These are phyloP conservation scores for Favolaschia claudopus DNA, from an alignment of 768 basidiomycete genomes.

Conservation along the genomic window DNA sequence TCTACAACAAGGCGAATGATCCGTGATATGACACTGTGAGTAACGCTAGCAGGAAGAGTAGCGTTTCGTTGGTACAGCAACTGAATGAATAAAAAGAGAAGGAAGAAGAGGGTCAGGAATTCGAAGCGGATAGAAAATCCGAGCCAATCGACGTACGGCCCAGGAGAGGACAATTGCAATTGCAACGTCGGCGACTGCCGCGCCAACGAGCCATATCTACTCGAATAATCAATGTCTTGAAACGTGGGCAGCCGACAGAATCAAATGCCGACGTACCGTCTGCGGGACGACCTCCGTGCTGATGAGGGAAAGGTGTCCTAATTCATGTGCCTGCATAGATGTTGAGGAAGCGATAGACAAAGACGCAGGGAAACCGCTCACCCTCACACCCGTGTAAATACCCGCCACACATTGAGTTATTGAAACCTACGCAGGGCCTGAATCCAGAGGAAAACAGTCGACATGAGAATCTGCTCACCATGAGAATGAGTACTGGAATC, in stretches of 20 bases:
- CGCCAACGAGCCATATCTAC: slow-evolving; percentile 24
- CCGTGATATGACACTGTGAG: slow-evolving; percentile 13
- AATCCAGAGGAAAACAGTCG: not conserved
- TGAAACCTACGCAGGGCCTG: slow-evolving; percentile 15
- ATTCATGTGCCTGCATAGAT: slow-evolving; percentile 13
- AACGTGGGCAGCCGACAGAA: not conserved
- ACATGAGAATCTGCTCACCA: slow-evolving; percentile 7
- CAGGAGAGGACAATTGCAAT: slow-evolving; percentile 21
- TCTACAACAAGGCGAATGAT: slow-evolving; percentile 24
- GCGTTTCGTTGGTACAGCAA: slow-evolving; percentile 1
- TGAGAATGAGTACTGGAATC: slow-evolving; percentile 17
- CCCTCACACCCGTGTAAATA: slow-evolving; percentile 16
- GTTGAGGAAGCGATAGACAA: not conserved
- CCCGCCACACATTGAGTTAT: slow-evolving; percentile 14
- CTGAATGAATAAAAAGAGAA: not conserved
- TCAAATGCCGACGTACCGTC: slow-evolving; percentile 8
- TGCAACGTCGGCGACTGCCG: slow-evolving; percentile 20
- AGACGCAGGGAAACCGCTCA: not conserved
- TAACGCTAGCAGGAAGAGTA: not conserved
- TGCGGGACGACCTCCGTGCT: slow-evolving; percentile 12
- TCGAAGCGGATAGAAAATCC: not conserved
- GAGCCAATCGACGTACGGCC: slow-evolving; percentile 15
- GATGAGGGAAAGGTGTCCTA: slow-evolving; percentile 18
- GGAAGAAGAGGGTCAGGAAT: not conserved
- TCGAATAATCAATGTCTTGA: not conserved